Evolutionary conservation across 202 grass and related monocot species (phyloP).

Genomic region (Musa balbisiana): DNA sequence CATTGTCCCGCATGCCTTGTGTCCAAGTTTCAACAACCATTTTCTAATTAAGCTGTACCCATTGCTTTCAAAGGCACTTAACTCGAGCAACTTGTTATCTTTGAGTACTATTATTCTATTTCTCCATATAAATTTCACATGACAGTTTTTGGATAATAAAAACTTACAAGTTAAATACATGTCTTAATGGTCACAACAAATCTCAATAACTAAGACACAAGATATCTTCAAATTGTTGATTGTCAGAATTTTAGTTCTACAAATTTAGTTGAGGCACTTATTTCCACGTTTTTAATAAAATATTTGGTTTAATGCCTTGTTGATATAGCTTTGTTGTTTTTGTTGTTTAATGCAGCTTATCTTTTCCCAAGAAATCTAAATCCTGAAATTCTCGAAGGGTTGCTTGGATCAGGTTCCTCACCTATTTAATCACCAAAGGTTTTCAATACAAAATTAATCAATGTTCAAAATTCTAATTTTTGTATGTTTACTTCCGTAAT

Average conservation of each 20-base stretch:
- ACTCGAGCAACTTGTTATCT: too few relatives aligned
- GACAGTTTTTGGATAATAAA: too few relatives aligned
- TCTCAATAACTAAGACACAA: neutral
- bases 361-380: conserved; percentile 76
- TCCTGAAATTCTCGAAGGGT: conserved; percentile 90
- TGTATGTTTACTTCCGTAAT: conserved; percentile 5
- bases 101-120: too few relatives aligned
- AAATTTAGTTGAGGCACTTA: neutral
- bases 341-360: conserved; percentile 44
- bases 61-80: too few relatives aligned
- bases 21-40: too few relatives aligned
- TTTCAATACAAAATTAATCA: conserved; percentile 8
- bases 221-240: neutral
- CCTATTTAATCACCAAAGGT: conserved; percentile 17
- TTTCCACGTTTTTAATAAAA: neutral
- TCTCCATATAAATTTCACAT: too few relatives aligned
- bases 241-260: neutral
- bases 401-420: conserved; percentile 77
- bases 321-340: neutral
- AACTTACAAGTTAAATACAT: too few relatives aligned
- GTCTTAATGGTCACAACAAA: too few relatives aligned
- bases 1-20: too few relatives aligned
- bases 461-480: conserved; percentile 8
- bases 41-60: too few relatives aligned
- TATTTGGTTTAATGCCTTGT: neutral